A percentile compares a stretch with the other conserved stretches of the same genome.
phyloP scores from a whole-genome alignment of 768 basidiomycete species.

The Russula sp. region DNA sequence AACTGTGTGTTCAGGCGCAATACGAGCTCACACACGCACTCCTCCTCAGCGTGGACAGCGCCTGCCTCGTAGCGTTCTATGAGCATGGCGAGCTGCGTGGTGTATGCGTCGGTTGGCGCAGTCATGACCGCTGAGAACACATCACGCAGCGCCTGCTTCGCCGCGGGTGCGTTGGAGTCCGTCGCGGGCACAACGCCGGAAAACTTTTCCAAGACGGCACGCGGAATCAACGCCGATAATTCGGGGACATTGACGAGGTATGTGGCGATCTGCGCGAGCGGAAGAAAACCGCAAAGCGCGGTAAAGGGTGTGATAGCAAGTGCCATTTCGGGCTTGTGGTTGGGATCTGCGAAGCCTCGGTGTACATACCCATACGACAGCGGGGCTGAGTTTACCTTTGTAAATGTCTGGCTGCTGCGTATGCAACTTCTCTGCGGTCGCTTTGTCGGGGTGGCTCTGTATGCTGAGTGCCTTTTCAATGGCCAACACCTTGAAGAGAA shows the following conservation, averaged over 20 bases:
- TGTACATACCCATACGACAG: constrained; percentile 11
- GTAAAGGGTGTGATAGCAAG: constrained; percentile 87
- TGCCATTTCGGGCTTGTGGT: constrained; percentile 99
- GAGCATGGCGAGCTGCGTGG: constrained; percentile 49
- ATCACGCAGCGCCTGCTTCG: constrained; percentile 60
- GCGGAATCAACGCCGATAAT: constrained; percentile 63
- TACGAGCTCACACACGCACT: constrained; percentile 56
- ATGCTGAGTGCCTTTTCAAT: constrained; percentile 88
- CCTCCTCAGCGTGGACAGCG: constrained; percentile 37
- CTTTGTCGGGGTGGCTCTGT: constrained; percentile 88
- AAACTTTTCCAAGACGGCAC: constrained; percentile 48
- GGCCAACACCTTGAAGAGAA: constrained; percentile 88
- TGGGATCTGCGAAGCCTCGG: constrained; percentile 56
- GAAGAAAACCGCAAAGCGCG: constrained; percentile 91
- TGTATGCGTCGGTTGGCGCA: constrained; percentile 49
- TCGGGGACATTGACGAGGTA: constrained; percentile 71
- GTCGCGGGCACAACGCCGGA: constrained; percentile 38
- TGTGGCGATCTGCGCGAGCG: constrained; percentile 62
- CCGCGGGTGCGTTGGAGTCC: constrained; percentile 39
- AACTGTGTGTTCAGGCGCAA: constrained; percentile 63
- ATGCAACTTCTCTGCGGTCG: constrained; percentile 51
- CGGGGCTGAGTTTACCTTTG: constrained; percentile 55
- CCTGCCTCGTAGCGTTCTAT: constrained; percentile 55
- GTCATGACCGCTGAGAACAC: constrained; percentile 86
- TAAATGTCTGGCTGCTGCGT: constrained; percentile 70